Base-by-base conservation (phyloP, 2,329 filamentous ascomycete genomes). In the Trichophyton benhamiae region DNA sequence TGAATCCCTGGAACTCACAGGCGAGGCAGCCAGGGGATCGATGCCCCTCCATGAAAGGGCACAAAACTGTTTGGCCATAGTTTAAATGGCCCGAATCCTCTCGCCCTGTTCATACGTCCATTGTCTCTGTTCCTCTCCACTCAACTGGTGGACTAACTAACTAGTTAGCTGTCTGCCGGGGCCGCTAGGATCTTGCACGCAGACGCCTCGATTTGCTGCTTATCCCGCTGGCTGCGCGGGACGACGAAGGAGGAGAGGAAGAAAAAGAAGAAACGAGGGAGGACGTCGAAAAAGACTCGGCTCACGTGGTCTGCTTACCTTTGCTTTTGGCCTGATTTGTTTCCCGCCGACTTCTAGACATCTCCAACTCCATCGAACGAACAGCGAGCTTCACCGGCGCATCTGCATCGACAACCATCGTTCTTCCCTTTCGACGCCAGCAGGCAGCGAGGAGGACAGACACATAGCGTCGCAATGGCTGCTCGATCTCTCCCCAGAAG, bases 401-500 rank as follows among this genome's bases (percentile, higher is more conserved):
- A 38, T 38, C 33, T 38, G 33, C 33, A 38, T 38, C 33, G 33
- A 38, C 49, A 25, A 48, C 8, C 11, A 13, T 8, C 22, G 3
- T 33, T 25, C 27, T 30, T n/a, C 25, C 49, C 46, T 52, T 52
- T 52, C 46, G 17, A 27, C 27, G 49, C 49, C 49, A 27, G 49
- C 49, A 53, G 22, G 22, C 22, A 17, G 25, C 49, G 49, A 53
- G 13, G n/a, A 53, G 49, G 49, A 53, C 22, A 33, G 17, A 30
- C 49, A n/a, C n/a, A 33, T 30, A 27, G 49, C 25, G 49, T 33
- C 33, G 27, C 55, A 20, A 64, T 64, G 63, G 63, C 63, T 9
- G 46, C 55, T 17, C 46, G 61, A 48, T 61, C 68, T 27, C 57
- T 73, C 8, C 60, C 69, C 17, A 69, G 71, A 57, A 67, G 70